Base-by-base conservation (phyloP, 2,329 filamentous ascomycete species). In the Cadophora sp. region DNA sequence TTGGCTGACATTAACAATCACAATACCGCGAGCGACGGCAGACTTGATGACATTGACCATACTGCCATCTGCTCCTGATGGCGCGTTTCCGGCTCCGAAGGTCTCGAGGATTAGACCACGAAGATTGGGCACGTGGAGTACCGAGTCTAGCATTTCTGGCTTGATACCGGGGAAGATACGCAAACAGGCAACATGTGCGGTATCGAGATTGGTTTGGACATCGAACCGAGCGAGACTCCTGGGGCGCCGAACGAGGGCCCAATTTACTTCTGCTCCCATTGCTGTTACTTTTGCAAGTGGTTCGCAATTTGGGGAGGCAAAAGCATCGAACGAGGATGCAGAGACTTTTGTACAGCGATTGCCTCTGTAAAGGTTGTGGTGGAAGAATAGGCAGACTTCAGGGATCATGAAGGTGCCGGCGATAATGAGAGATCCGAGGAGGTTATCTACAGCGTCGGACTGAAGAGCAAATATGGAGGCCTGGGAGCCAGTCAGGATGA, bases 371-470 rank as follows among this genome's bases (percentile, higher is more conserved):
- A 92, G 82, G 71, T 85, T 87, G 78, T 90, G 87, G 75, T 91
- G 89, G 81, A 92, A 92, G 79, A 91, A 92, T 47, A 92, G 81
- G 74, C 89, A 91, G 30, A 92, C 90, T 79, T 92, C 90, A 0
- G 90, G 89, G 62, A 92, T 90, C 83, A 89, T 89, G 75, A 92
- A 91, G 71, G 91, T 89, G 13, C 89, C 89, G 16, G 90, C 90
- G 64, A 92, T 87, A 66, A 92, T 88, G 67, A 92, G 79, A 11
- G 89, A 89, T 16, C 88, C 89, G 7, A 92, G 84, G 9, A 92
- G 82, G 68, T 92, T 92, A 75, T 91, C 89, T 9, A 89, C 87
- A 6, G 89, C 90, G 76, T 92, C 90, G 62, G 87, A 91, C 76
- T 92, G 89, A 14, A 91, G 81, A 73, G 90, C 86, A 70, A 90